Percentiles rank a stretch among this genome's conserved stretches.
These are phyloP conservation scores for Decorospora gaudefroyi DNA, from an alignment of 2,329 filamentous ascomycete species.

Conservation along the genomic window DNA sequence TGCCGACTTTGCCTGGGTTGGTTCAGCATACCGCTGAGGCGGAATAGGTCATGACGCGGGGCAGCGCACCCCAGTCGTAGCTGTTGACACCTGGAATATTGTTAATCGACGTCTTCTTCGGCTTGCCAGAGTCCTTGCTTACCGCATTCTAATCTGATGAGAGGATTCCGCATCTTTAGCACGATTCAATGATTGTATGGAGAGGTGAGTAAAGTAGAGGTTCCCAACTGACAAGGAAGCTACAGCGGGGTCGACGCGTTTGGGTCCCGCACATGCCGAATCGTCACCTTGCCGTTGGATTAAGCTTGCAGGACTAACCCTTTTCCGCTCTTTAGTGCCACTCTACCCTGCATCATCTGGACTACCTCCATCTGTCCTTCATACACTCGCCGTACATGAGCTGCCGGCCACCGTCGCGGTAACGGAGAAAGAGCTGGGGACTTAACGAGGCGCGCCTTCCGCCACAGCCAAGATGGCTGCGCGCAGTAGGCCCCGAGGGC, in stretches of 20 bases:
- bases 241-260: conserved; percentile 23
- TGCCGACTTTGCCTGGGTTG: conserved; percentile 75
- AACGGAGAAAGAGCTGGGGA: conserved; percentile 17
- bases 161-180: conserved; percentile 61
- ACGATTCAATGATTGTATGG: conserved; percentile 1
- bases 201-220: too few species aligned
- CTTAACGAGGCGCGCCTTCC: conserved; percentile 13
- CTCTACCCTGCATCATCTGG: conserved; percentile 21
- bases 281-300: conserved; percentile 26
- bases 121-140: conserved; percentile 22
- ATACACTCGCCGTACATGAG: conserved; percentile 14
- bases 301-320: conserved; percentile 29
- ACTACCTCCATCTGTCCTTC: conserved; percentile 7
- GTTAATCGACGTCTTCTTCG: conserved; percentile 21
- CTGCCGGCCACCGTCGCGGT: conserved; percentile 10
- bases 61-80: conserved; percentile 83
- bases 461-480: conserved; percentile 49
- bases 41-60: conserved; percentile 27
- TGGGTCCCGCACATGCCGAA: conserved; percentile 22
- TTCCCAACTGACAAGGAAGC: conserved; percentile 14
- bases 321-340: conserved; percentile 29
- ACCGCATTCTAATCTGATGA: conserved; percentile 82
- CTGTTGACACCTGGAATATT: conserved; percentile 82
- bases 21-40: conserved; percentile 34
- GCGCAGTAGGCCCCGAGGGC: conserved; percentile 51